Percentiles rank a stretch among this genome's conserved stretches.
phyloP scores from a whole-genome alignment of 805 yeast species.

The Lachancea quebecensis region DNA sequence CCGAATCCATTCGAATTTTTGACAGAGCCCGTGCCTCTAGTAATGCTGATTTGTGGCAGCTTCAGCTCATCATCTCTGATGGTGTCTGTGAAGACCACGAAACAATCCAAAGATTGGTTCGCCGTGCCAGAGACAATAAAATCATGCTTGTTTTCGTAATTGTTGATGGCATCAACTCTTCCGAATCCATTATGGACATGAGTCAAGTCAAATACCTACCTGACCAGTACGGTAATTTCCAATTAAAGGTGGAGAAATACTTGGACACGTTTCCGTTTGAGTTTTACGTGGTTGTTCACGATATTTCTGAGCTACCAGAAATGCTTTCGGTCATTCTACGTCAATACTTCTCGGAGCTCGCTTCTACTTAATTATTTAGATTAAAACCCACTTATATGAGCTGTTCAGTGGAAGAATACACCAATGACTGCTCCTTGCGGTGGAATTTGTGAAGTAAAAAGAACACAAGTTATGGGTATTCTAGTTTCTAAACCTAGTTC shows the following conservation, averaged over 20 bases:
- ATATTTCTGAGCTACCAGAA: slow-evolving; percentile 83
- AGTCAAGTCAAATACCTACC: slow-evolving; percentile 80
- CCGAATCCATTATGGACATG: slow-evolving; percentile 89
- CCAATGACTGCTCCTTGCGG: too few relatives aligned
- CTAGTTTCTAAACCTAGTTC: too few relatives aligned
- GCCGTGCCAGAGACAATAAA: slow-evolving; percentile 85
- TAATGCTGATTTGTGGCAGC: slow-evolving; percentile 78
- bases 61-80: slow-evolving; percentile 88
- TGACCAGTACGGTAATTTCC: slow-evolving; percentile 62
- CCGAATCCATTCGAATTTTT: slow-evolving; percentile 66
- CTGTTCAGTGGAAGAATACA: too few relatives aligned
- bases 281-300: slow-evolving; percentile 87
- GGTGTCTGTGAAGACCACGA: slow-evolving; percentile 97
- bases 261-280: slow-evolving; percentile 95
- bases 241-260: slow-evolving; percentile 72
- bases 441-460: too few relatives aligned
- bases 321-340: slow-evolving; percentile 84
- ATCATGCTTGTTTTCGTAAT: slow-evolving; percentile 93
- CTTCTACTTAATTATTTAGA: slow-evolving; percentile 24
- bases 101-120: slow-evolving; percentile 70
- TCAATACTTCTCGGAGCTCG: slow-evolving; percentile 80
- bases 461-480: too few relatives aligned
- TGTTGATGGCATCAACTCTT: slow-evolving; percentile 79
- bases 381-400: background rate
- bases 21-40: slow-evolving; percentile 47